phyloP scores from a whole-genome alignment of 2,329 filamentous ascomycete genomes.

The Camptophora hylomeconis region DNA sequence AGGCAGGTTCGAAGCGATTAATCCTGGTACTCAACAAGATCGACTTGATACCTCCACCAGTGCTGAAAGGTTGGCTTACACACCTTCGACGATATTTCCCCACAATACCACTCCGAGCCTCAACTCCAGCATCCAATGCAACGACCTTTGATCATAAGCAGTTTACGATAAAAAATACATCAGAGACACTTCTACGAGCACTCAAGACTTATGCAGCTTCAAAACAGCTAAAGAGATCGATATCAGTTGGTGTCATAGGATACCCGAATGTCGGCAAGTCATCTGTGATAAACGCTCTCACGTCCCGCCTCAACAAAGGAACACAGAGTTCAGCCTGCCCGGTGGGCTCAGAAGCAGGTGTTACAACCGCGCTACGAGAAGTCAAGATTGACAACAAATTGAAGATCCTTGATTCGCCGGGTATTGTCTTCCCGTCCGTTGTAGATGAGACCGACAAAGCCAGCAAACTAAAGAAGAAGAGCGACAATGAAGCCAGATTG shows the following conservation, averaged over 20 bases:
- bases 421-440: conserved; percentile 76
- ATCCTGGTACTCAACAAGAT: conserved; percentile 95
- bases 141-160: conserved; percentile 88
- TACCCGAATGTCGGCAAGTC: conserved; percentile 96
- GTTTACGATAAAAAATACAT: conserved; percentile 74
- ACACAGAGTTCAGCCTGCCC: conserved; percentile 57
- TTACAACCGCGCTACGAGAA: conserved; percentile 75
- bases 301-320: conserved; percentile 56
- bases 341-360: conserved; percentile 79
- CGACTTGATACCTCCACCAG: conserved; percentile 69
- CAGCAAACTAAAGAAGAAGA: conserved; percentile 44
- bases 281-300: conserved; percentile 87
- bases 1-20: conserved; percentile 68
- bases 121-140: conserved; percentile 68
- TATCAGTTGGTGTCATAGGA: conserved; percentile 85
- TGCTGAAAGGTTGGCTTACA: conserved; percentile 71
- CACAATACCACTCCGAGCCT: conserved; percentile 76
- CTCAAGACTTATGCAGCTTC: conserved; percentile 78
- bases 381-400: conserved; percentile 94
- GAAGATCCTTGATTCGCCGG: conserved; percentile 84
- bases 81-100: conserved; percentile 84
- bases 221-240: conserved; percentile 74
- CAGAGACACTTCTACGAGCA: conserved; percentile 71
- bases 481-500: conserved; percentile 67
- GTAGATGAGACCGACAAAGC: conserved; percentile 29